Conservation (phyloP, 176 grass and related monocot species). For the Dendrocalamus sinicus region DNA sequence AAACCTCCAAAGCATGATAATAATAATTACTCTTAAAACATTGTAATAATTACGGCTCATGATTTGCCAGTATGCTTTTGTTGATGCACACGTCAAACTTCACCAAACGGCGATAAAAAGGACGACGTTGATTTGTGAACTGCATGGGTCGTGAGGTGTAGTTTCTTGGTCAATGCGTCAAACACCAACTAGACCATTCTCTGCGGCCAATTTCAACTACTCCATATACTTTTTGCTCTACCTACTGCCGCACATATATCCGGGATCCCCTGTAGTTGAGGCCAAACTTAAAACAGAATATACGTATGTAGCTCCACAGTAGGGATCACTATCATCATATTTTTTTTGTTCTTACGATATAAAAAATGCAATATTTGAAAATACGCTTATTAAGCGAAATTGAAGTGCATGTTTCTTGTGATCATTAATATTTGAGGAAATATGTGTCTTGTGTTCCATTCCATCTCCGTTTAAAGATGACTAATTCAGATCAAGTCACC, state of each 20-base stretch:
- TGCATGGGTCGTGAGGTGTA: not conserved
- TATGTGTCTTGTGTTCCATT: not conserved
- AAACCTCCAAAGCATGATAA: not conserved
- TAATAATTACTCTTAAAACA: too few species aligned
- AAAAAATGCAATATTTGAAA: not conserved
- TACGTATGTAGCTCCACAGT: not conserved
- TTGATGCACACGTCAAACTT: slow-evolving; percentile 13
- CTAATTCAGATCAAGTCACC: too few species aligned
- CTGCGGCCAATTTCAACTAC: slow-evolving; percentile 18
- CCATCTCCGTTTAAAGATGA: too few species aligned
- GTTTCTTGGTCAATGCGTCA: slow-evolving; percentile 21
- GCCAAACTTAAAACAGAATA: not conserved
- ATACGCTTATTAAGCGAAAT: too few species aligned
- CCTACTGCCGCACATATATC: not conserved
- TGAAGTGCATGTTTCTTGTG: not conserved
- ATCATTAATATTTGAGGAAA: not conserved
- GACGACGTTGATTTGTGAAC: slow-evolving; percentile 38
- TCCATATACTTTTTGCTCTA: slow-evolving; percentile 22
- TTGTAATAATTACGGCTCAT: not conserved
- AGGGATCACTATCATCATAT: not conserved
- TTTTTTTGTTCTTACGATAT: not conserved
- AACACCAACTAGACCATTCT: slow-evolving; percentile 7
- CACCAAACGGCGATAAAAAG: slow-evolving; percentile 42
- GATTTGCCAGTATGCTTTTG: not conserved
- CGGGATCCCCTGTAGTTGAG: not conserved